A percentile compares a stretch with the other conserved stretches of the same genome.
Conservation (phyloP, 2,329 filamentous ascomycete genomes). For the Fusarium temperatum region DNA sequence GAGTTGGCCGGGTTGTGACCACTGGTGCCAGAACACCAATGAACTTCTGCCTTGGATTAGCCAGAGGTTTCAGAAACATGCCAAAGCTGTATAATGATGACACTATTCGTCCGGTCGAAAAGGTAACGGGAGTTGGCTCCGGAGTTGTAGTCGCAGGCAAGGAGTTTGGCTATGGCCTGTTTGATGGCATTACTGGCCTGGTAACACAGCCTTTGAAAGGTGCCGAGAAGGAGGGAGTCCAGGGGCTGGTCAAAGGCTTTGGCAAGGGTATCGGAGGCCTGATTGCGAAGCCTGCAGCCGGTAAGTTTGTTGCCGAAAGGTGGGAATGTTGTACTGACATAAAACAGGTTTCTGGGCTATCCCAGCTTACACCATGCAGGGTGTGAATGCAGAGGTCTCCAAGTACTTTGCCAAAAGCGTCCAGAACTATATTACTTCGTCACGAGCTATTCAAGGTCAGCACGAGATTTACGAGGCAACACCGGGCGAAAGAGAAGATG, state of each 20-base stretch:
- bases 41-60: conserved; percentile 83
- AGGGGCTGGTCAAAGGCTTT: conserved; percentile 79
- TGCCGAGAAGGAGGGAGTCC: conserved; percentile 56
- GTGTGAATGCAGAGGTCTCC: conserved; percentile 79
- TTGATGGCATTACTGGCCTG: conserved; percentile 82
- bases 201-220: conserved; percentile 79
- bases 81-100: conserved; percentile 87
- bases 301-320: conserved; percentile 51
- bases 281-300: conserved; percentile 83
- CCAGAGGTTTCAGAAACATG: conserved; percentile 88
- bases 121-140: conserved; percentile 79
- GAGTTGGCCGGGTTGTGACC: conserved; percentile 75
- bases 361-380: conserved; percentile 85
- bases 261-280: conserved; percentile 86
- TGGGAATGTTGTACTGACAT: background rate
- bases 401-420: conserved; percentile 76
- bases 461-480: conserved; percentile 67
- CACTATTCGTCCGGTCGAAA: conserved; percentile 79
- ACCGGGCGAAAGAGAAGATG: conserved; percentile 67
- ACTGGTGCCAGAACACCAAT: conserved; percentile 83
- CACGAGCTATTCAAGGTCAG: conserved; percentile 78
- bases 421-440: conserved; percentile 81
- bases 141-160: conserved; percentile 82
- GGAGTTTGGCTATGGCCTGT: conserved; percentile 80
- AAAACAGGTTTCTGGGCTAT: conserved; percentile 68